Conservation (phyloP, 441 rosid species). For the Arabidopsis hybrid region DNA sequence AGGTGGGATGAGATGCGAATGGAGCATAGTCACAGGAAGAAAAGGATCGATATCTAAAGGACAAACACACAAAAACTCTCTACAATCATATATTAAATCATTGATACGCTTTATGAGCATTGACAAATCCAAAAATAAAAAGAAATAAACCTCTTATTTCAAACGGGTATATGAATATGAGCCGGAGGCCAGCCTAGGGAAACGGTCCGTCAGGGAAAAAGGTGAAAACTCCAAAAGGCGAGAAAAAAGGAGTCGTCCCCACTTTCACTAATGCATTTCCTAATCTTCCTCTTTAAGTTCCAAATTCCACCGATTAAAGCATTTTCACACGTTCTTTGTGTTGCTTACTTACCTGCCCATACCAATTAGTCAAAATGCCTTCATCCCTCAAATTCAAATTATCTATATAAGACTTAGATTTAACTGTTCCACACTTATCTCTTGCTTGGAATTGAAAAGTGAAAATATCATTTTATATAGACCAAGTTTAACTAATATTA, state of each 20-base stretch:
- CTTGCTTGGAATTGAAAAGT: background rate
- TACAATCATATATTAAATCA: slow-evolving; percentile 41
- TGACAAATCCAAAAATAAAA: slow-evolving; percentile 14
- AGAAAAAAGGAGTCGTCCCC: slow-evolving; percentile 21
- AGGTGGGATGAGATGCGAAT: slow-evolving; percentile 36
- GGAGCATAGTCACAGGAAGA: slow-evolving; percentile 40
- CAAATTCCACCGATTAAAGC: slow-evolving; percentile 11
- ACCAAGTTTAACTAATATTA: background rate
- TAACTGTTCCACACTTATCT: slow-evolving; percentile 11
- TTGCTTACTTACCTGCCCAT: background rate
- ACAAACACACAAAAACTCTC: slow-evolving; percentile 23
- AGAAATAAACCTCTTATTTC: slow-evolving; percentile 4
- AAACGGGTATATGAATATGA: slow-evolving; percentile 36
- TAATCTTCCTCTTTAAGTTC: background rate
- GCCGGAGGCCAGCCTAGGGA: slow-evolving; percentile 41
- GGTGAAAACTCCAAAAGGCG: slow-evolving; percentile 30
- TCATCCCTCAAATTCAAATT: slow-evolving; percentile 2
- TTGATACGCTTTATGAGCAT: slow-evolving; percentile 38
- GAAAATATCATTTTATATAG: background rate
- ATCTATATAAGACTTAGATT: background rate
- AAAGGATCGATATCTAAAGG: slow-evolving; percentile 35
- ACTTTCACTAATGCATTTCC: slow-evolving; percentile 8
- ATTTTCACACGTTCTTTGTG: slow-evolving; percentile 25
- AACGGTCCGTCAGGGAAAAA: slow-evolving; percentile 34
- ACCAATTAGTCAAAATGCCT: slow-evolving; percentile 10